phyloP scores from a whole-genome alignment of 305 asterid species.

The Solanum aculeatissimum region DNA sequence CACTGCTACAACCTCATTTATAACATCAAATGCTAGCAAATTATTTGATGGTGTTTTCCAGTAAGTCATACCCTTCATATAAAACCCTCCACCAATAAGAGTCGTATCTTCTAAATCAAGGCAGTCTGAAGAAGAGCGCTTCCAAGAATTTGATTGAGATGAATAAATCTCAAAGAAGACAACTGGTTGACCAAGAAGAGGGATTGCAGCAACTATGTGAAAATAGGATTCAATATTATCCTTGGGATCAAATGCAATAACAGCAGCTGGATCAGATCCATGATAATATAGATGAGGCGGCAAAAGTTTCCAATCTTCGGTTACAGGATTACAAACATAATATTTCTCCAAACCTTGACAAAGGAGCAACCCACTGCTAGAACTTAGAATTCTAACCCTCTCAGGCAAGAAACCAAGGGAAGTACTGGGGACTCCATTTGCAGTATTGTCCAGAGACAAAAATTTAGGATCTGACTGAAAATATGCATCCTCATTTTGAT shows the following conservation, averaged over 20 bases:
- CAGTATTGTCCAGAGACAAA: conserved; percentile 4
- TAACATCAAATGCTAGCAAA: conserved; percentile 25
- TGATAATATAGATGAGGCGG: conserved; percentile 17
- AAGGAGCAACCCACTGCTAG: conserved; percentile 37
- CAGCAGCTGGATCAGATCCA: conserved; percentile 12
- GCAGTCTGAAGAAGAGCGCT: conserved; percentile 3
- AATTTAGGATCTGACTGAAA: not conserved
- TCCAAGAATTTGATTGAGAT: conserved; percentile 25
- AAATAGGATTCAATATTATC: conserved; percentile 18
- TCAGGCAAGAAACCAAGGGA: conserved; percentile 20
- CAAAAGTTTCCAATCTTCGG: conserved; percentile 9
- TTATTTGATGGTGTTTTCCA: conserved; percentile 6
- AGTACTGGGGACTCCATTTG: conserved; percentile 30
- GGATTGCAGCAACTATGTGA: conserved; percentile 21
- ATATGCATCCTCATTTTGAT: not conserved
- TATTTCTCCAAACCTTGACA: conserved; percentile 10
- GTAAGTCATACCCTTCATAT: conserved; percentile 30
- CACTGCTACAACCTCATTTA: conserved; percentile 8
- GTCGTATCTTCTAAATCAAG: conserved; percentile 2
- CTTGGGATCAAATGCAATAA: conserved; percentile 46
- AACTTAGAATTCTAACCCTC: conserved; percentile 7
- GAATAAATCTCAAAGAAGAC: conserved; percentile 29
- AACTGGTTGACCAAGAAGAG: conserved; percentile 2
- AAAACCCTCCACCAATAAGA: conserved; percentile 11
- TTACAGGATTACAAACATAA: conserved; percentile 45